These are phyloP conservation scores for Nannochloris sp. DNA, from an alignment of 139 green algal species.

Conservation along the genomic window DNA sequence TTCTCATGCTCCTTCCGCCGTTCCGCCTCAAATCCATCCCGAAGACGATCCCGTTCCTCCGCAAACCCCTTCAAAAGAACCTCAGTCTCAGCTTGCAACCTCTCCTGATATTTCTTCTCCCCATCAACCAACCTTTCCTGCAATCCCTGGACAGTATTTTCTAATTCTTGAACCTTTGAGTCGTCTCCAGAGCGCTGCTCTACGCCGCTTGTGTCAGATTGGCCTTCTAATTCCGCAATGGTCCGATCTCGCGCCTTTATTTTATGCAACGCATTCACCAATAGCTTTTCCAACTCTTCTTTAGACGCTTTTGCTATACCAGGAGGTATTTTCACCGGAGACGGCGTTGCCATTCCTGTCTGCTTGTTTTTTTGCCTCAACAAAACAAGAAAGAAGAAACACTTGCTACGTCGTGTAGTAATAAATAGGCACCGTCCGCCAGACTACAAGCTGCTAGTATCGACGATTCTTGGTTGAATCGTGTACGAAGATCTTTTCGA, in stretches of 20 bases:
- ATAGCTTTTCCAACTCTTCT: constrained; percentile 11
- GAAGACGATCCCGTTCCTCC: not conserved
- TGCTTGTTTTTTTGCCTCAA: not conserved
- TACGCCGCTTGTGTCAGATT: not conserved
- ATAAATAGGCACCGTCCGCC: too few relatives aligned
- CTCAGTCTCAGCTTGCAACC: constrained; percentile 24
- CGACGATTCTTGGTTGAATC: too few relatives aligned
- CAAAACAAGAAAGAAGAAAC: not conserved
- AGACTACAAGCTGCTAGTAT: too few relatives aligned
- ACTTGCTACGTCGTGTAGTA: too few relatives aligned
- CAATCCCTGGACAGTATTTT: constrained; percentile 11
- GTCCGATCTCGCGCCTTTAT: constrained; percentile 26
- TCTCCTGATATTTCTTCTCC: constrained; percentile 14
- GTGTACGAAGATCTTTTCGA: too few relatives aligned
- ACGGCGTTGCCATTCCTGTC: not conserved
- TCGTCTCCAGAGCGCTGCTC: not conserved
- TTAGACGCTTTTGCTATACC: constrained; percentile 20
- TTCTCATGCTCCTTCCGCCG: not conserved
- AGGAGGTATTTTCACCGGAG: constrained; percentile 14
- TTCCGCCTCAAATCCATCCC: not conserved
- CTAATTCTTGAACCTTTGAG: constrained; percentile 4
- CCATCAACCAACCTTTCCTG: constrained; percentile 15
- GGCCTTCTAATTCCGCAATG: constrained; percentile 22
- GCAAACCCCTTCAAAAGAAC: constrained; percentile 12
- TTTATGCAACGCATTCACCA: not conserved